phyloP scores from a whole-genome alignment of 345 rosid species.

The Hibiscus tridactylites region DNA sequence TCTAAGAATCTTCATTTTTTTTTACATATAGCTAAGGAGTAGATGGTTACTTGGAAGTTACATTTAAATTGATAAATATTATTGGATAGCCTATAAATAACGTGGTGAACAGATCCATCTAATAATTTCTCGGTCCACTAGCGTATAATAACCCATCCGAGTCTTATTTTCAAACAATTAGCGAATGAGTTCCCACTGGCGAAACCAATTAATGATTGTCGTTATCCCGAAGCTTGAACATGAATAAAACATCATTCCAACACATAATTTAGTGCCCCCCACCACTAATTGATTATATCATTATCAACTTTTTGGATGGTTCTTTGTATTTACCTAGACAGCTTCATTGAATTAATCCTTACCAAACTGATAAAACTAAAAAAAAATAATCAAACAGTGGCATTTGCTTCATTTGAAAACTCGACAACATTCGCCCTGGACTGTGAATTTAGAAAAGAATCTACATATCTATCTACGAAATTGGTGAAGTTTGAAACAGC shows the following conservation, averaged over 20 bases:
- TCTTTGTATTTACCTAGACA: neutral
- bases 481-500: too few relatives aligned
- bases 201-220: neutral
- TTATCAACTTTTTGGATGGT: neutral
- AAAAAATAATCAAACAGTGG: too few relatives aligned
- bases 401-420: neutral
- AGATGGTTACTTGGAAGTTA: too few relatives aligned
- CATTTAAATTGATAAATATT: too few relatives aligned
- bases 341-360: neutral
- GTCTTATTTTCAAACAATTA: neutral
- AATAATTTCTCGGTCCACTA: too few relatives aligned
- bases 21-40: too few relatives aligned
- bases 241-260: neutral
- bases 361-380: neutral
- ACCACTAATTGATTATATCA: neutral
- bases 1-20: too few relatives aligned
- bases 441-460: too few relatives aligned
- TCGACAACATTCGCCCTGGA: too few relatives aligned
- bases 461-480: too few relatives aligned
- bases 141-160: neutral
- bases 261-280: neutral
- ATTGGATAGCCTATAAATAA: too few relatives aligned
- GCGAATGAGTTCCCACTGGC: neutral
- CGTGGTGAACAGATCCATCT: too few relatives aligned
- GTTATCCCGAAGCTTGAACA: neutral